These are phyloP conservation scores for Jamesozyma lodderae DNA, from an alignment of 805 yeast genomes.

Conservation along the genomic window DNA sequence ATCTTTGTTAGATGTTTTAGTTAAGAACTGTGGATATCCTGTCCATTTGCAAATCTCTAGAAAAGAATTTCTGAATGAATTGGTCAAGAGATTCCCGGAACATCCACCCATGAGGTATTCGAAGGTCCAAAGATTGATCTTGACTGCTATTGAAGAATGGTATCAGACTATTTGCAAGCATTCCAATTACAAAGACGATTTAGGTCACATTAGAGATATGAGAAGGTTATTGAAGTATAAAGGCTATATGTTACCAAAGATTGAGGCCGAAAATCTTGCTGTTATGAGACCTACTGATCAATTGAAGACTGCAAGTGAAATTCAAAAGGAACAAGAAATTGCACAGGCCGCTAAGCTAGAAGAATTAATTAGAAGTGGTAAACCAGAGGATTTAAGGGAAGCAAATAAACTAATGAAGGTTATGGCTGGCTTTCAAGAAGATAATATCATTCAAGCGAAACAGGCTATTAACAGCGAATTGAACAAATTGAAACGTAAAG, in stretches of 20 bases:
- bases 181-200: constrained; percentile 81
- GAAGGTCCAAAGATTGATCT: constrained; percentile 70
- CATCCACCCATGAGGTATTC: constrained; percentile 82
- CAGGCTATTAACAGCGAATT: constrained; percentile 77
- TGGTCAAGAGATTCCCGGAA: constrained; percentile 90
- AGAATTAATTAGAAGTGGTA: constrained; percentile 89
- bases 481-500: constrained; percentile 74
- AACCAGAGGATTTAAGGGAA: constrained; percentile 89
- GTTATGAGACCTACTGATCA: constrained; percentile 85
- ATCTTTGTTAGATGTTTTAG: constrained; percentile 75
- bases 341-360: constrained; percentile 94
- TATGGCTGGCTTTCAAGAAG: constrained; percentile 95
- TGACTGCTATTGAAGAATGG: constrained; percentile 96
- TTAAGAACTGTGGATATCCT: constrained; percentile 97
- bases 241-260: constrained; percentile 90
- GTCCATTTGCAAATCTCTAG: constrained; percentile 90
- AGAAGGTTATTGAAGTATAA: constrained; percentile 80
- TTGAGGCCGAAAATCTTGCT: constrained; percentile 83
- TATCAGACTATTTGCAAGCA: constrained; percentile 87
- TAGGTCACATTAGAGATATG: constrained; percentile 92
- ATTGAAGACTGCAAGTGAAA: constrained; percentile 78
- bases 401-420: constrained; percentile 95
- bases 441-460: constrained; percentile 52
- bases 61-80: constrained; percentile 86
- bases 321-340: constrained; percentile 83